Base-by-base conservation (phyloP, 2,329 filamentous ascomycete species). In the Talaromyces sp. region DNA sequence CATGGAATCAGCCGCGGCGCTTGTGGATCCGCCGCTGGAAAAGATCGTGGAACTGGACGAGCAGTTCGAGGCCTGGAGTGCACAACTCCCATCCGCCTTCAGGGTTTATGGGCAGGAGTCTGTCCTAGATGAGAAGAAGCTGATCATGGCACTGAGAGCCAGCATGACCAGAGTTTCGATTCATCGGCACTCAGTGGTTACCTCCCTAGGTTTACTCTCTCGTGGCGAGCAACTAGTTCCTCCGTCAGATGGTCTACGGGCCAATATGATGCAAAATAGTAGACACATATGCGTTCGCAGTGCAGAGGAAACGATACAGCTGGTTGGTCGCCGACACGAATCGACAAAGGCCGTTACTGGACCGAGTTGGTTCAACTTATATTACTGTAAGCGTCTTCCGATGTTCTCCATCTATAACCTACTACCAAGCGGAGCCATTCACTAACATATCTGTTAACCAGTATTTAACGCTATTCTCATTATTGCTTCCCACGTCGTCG, bases 391-490 rank as follows among this genome's bases (percentile, higher is more conserved):
- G 53, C 21, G n/a, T 15, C 11, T 28, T 22, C 9, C 13, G 17
- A 15, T 37, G 7, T 52, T 41, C 13, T 39, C 15, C 13, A 10
- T 25, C 13, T 51, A 22, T 35, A n/a, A n/a, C 25, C 25, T 3
- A 28, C 25, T 28, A n/a, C 7, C 7, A 7, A 28, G 25, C 3
- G 7, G 19, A 55, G 13, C 7, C 5, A 25, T 1, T 13, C 10
- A 19, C 50, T 51, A 13, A 37, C 45, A 51, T 5, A 28, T 28
- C 22, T 25, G 5, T 10, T 10, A 22, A 22, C n/a, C 25, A 60
- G 58, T 60, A 35, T 60, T 60, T 22, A 60, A 60, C 25, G 58
- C 58, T n/a, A 60, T 60, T 43, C 53, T 60, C 13, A 60, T 60
- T 25, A 57, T 60, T 40, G 41, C 58, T 37, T 60, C 58, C 13